phyloP scores from a whole-genome alignment of 2,329 filamentous ascomycete species.

The Microcyclospora pomicola region DNA sequence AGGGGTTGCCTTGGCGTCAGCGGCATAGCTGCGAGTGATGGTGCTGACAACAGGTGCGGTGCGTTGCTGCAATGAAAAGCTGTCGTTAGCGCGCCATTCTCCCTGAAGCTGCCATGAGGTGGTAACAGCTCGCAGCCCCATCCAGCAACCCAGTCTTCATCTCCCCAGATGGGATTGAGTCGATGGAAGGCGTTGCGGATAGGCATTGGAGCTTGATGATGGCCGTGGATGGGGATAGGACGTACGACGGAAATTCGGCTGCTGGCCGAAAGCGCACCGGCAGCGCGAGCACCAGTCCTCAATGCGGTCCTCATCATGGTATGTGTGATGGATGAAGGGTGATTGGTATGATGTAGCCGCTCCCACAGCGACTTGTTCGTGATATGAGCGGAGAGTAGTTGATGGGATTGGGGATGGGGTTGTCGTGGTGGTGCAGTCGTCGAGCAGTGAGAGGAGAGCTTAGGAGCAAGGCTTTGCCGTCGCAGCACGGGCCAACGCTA shows the following conservation, averaged over 20 bases:
- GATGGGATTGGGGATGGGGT: slow-evolving; percentile 10
- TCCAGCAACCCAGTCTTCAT: slow-evolving; percentile 26
- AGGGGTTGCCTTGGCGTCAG: slow-evolving; percentile 85
- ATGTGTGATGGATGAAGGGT: slow-evolving; percentile 35
- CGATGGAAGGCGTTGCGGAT: slow-evolving; percentile 9
- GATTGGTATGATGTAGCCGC: slow-evolving; percentile 18
- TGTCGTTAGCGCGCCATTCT: slow-evolving; percentile 33
- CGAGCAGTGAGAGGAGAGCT: slow-evolving; percentile 3
- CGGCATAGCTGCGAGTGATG: slow-evolving; percentile 67
- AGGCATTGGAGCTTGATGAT: slow-evolving; percentile 30
- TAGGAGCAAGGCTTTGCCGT: neutral
- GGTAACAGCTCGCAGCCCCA: slow-evolving; percentile 25
- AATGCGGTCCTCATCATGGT: slow-evolving; percentile 98
- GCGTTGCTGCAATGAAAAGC: slow-evolving; percentile 56
- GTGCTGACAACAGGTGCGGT: slow-evolving; percentile 67
- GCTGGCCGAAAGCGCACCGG: slow-evolving; percentile 83
- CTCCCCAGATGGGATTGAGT: slow-evolving; percentile 29
- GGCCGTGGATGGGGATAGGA: slow-evolving; percentile 32
- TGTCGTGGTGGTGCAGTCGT: neutral
- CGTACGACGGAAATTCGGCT: slow-evolving; percentile 91
- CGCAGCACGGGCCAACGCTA: too few relatives aligned
- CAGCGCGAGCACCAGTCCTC: slow-evolving; percentile 89
- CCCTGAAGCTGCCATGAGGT: slow-evolving; percentile 12
- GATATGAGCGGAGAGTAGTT: slow-evolving; percentile 14
- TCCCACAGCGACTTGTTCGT: slow-evolving; percentile 16